A percentile compares a stretch with the other conserved stretches of the same genome.
phyloP scores from a whole-genome alignment of 2,329 filamentous ascomycete species.

The Calonectria leucothoes region DNA sequence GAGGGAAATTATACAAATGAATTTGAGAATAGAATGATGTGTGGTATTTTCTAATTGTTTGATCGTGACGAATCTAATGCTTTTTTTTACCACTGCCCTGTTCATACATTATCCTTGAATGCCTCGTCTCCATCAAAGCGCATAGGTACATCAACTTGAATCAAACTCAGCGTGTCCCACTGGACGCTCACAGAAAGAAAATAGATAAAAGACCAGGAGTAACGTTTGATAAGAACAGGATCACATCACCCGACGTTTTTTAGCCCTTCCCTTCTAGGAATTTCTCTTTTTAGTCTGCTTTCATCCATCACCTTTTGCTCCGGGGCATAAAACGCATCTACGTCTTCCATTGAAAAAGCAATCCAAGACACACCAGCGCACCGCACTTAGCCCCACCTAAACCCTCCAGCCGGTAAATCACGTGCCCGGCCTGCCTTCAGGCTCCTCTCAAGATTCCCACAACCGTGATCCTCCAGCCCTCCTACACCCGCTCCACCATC shows the following conservation, averaged over 20 bases:
- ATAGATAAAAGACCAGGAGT: not conserved
- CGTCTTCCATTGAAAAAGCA: not conserved
- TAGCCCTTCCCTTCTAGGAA: not conserved
- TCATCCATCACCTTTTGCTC: not conserved
- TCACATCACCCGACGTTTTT: not conserved
- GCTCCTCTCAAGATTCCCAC: constrained; percentile 35
- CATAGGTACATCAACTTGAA: not conserved
- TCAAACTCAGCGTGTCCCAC: not conserved
- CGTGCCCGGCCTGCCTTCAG: constrained; percentile 33
- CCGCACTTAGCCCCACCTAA: not conserved
- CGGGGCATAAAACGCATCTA: not conserved
- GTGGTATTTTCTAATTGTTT: not conserved
- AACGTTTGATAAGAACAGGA: not conserved
- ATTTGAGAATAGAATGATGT: not conserved
- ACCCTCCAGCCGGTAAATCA: constrained; percentile 17
- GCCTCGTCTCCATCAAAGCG: not conserved
- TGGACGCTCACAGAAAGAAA: not conserved
- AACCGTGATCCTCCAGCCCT: constrained; percentile 35
- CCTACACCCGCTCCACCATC: constrained; percentile 36
- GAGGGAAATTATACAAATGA: not conserved
- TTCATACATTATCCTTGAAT: not conserved
- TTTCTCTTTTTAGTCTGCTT: not conserved
- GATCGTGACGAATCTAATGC: not conserved
- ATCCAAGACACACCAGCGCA: not conserved
- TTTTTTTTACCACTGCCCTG: not conserved